Evolutionary conservation across 1,284 basidiomycete species (phyloP).

Genomic region (Moesziomyces globuligerus): DNA sequence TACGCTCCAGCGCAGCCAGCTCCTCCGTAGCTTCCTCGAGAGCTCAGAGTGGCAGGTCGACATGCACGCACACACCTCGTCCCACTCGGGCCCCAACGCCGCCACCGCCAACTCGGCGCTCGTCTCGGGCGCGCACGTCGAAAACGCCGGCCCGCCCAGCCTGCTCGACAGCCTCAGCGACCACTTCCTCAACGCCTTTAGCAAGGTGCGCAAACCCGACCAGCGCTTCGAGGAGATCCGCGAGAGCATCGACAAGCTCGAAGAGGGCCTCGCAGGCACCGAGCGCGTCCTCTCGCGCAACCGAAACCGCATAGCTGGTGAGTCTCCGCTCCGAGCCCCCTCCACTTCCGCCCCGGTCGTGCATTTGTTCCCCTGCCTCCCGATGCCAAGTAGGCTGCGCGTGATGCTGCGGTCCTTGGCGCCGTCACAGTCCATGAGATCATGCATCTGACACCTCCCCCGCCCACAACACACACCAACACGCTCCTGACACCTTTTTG

Average conservation of each 20-base stretch:
- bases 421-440: too few relatives aligned
- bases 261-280: slow-evolving; percentile 83
- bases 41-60: slow-evolving; percentile 86
- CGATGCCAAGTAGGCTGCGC: too few relatives aligned
- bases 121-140: slow-evolving; percentile 29
- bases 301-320: slow-evolving; percentile 73
- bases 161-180: slow-evolving; percentile 86
- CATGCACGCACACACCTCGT: slow-evolving; percentile 63
- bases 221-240: slow-evolving; percentile 92
- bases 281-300: slow-evolving; percentile 70
- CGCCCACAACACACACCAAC: neutral
- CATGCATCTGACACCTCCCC: neutral
- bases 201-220: slow-evolving; percentile 94
- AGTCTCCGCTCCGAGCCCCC: slow-evolving; percentile 68
- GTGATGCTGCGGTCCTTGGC: too few relatives aligned
- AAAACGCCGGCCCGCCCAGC: slow-evolving; percentile 38
- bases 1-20: slow-evolving; percentile 87
- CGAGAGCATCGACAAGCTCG: slow-evolving; percentile 90
- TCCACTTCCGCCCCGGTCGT: neutral
- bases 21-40: slow-evolving; percentile 90
- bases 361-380: neutral
- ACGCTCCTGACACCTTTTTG: neutral
- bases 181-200: slow-evolving; percentile 92
- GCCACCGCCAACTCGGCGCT: slow-evolving; percentile 13
- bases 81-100: slow-evolving; percentile 20